Base-by-base conservation (phyloP, 2,329 filamentous ascomycete species). In the Aspergillus chevalieri region DNA sequence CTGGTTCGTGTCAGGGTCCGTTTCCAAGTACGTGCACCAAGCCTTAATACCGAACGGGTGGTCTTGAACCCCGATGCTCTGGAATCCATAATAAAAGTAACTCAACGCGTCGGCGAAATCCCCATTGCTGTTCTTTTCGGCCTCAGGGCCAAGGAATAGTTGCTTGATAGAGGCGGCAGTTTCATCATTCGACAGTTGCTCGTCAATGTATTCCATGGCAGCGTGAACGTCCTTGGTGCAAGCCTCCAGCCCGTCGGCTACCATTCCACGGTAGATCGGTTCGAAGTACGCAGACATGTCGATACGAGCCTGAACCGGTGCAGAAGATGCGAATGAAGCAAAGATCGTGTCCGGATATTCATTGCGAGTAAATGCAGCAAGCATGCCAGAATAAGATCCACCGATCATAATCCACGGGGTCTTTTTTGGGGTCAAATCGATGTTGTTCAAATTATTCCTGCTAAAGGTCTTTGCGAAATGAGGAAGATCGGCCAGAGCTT, bases 201-300 rank as follows among this genome's bases (percentile, higher is more conserved):
- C 58, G 54, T 81, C 78, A 42, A 80, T 75, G 53, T 77, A 77
- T 22, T 63, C 52, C 34, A 78, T 64, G 3, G 74, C 75, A 4
- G 74, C 73, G 14, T 75, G 68, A 45, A 78, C 67, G 50, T 80
- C 76, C 10, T 66, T 65, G 10, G 74, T 71, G 61, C 78, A 81
- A 57, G 78, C 78, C 3, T 64, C 65, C 33, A 72, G 68, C 50
- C 77, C 79, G 49, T 78, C 77, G 5, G 66, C 68, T 4, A 71
- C 66, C 64, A 80, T 67, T 3, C 74, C 75, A 9, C 66, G 68
- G 54, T 74, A 74, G 2, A 80, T 60, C 34, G 76, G 73, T 19
- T 79, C 75, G 47, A 68, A 79, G 57, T 78, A 80, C 19, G 70
- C 61, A n/a, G 69, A 71, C 71, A 78, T 76, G 50, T 79, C 69